A percentile compares a stretch with the other conserved stretches of the same genome.
phyloP scores from a whole-genome alignment of 1,284 basidiomycete genomes.

The Tilletia setariae region DNA sequence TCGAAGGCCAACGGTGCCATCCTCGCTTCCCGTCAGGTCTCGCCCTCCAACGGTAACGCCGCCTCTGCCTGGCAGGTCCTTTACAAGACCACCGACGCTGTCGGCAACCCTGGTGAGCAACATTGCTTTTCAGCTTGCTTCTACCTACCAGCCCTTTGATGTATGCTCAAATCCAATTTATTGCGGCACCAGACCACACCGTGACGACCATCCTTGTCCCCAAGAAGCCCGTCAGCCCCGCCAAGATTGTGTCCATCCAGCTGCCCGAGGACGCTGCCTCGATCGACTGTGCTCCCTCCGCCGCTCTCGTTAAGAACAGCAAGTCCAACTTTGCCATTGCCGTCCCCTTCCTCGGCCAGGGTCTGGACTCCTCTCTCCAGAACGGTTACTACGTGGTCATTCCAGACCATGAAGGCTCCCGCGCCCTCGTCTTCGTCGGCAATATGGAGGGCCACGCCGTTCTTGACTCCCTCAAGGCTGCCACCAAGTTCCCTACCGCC shows the following conservation, averaged over 20 bases:
- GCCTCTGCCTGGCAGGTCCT: conserved; percentile 30
- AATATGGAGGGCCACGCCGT: conserved; percentile 35
- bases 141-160: too few relatives aligned
- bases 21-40: conserved; percentile 10
- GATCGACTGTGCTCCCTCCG: conserved; percentile 38
- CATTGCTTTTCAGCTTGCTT: too few relatives aligned
- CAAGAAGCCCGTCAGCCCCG: conserved; percentile 30
- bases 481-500: conserved; percentile 19
- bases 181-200: conserved; percentile 16
- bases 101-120: conserved; percentile 14
- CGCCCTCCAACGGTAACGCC: neutral
- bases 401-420: conserved; percentile 42
- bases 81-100: conserved; percentile 33
- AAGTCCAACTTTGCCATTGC: conserved; percentile 26
- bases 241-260: conserved; percentile 38
- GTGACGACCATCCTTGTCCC: conserved; percentile 42
- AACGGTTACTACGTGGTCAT: conserved; percentile 46
- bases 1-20: conserved; percentile 11
- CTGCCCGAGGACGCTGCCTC: conserved; percentile 36
- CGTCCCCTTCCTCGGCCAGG: conserved; percentile 26
- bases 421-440: conserved; percentile 36
- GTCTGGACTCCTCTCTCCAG: conserved; percentile 33
- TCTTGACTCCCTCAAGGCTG: conserved; percentile 40
- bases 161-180: neutral
- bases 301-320: conserved; percentile 24